phyloP scores from a whole-genome alignment of 371 early-diverging fungal species.

The Haplosporangium sp. region DNA sequence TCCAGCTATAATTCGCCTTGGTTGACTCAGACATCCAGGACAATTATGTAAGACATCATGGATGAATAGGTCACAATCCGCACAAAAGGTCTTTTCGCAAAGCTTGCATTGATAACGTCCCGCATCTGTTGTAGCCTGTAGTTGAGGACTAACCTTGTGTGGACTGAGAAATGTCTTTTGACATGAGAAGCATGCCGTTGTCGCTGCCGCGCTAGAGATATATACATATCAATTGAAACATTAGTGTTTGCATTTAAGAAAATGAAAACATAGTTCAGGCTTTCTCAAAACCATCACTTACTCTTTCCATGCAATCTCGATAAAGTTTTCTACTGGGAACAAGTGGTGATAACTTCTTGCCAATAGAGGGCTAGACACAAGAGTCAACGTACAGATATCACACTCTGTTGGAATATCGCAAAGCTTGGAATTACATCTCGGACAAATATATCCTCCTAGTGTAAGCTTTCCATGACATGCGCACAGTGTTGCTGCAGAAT shows the following conservation, averaged over 20 bases:
- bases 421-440: conserved; percentile 85
- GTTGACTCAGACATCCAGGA: conserved; percentile 78
- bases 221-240: not conserved
- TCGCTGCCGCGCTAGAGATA: conserved; percentile 40
- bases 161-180: conserved; percentile 44
- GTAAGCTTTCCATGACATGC: conserved; percentile 88
- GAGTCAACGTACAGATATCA: conserved; percentile 89
- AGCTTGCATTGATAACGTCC: conserved; percentile 81
- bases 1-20: conserved; percentile 16
- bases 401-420: conserved; percentile 95
- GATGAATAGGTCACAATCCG: conserved; percentile 94
- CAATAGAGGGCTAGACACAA: conserved; percentile 93
- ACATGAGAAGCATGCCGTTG: conserved; percentile 52
- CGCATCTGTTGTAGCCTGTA: conserved; percentile 37
- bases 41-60: conserved; percentile 96
- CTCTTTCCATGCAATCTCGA: conserved; percentile 66
- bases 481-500: conserved; percentile 79
- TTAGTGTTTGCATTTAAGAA: not conserved
- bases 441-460: conserved; percentile 88
- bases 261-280: not conserved
- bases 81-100: conserved; percentile 86
- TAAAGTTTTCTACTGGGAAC: conserved; percentile 87
- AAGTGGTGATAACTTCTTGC: conserved; percentile 97
- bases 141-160: conserved; percentile 19
- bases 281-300: conserved; percentile 15